Percentiles rank a stretch among this genome's conserved stretches.
Evolutionary conservation across 1,284 basidiomycete genomes (phyloP).

Genomic region (Rhodofomes roseus): DNA sequence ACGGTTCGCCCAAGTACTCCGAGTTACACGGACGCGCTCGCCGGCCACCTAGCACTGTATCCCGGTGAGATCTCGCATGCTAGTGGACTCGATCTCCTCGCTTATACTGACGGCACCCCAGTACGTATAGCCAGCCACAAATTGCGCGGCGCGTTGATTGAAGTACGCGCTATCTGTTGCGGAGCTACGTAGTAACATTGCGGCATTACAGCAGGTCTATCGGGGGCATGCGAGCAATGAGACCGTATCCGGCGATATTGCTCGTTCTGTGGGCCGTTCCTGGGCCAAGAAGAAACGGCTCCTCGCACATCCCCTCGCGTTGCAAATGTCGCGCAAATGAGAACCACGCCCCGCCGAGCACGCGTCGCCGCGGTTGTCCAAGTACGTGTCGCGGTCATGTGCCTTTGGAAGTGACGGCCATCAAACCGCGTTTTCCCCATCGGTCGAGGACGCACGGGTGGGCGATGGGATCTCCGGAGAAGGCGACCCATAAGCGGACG

Average conservation of each 20-base stretch:
- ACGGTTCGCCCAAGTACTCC: background rate
- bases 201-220: background rate
- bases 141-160: background rate
- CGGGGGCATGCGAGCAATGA: background rate
- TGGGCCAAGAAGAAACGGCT: background rate
- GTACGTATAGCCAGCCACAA: background rate
- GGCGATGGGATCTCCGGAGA: background rate
- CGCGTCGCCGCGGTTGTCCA: too few relatives aligned
- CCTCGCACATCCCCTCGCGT: background rate
- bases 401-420: too few relatives aligned
- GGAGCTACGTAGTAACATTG: background rate
- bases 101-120: background rate
- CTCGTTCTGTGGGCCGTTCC: background rate
- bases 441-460: background rate
- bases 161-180: background rate
- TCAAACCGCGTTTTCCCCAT: constrained; percentile 1
- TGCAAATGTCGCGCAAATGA: background rate
- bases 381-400: too few relatives aligned
- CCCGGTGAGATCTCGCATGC: background rate
- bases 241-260: background rate
- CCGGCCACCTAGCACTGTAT: background rate
- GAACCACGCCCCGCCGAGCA: too few relatives aligned
- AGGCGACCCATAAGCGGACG: background rate
- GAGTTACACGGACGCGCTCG: background rate
- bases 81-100: background rate